Conservation (phyloP, 257 asterid species). For the Salvia miltiorrhiza region DNA sequence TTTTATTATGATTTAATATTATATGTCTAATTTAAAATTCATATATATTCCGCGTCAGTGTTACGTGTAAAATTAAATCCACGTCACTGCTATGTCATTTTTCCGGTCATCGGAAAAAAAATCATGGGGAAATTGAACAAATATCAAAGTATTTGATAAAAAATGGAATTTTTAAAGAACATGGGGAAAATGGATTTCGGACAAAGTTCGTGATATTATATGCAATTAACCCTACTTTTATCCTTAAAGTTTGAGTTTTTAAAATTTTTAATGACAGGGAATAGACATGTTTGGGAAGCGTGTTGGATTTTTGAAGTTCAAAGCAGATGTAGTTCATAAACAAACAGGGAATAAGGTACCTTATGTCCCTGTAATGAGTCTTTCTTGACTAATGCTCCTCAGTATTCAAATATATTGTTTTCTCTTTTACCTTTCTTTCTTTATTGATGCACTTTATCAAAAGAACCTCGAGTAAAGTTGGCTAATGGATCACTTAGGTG, state of each 20-base stretch:
- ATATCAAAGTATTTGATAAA: no score
- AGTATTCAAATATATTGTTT: background rate
- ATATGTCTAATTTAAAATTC: no score
- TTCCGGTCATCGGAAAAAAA: no score
- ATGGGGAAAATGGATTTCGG: no score
- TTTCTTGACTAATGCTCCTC: conserved; percentile 2
- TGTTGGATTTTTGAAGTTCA: conserved; percentile 88
- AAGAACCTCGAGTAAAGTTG: background rate
- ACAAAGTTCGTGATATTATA: no score
- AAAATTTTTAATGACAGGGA: conserved; percentile 44
- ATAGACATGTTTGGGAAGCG: conserved; percentile 96
- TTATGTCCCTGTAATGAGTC: conserved; percentile 1
- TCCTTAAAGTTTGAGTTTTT: conserved; percentile 10
- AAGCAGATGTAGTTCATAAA: conserved; percentile 76
- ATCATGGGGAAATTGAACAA: no score
- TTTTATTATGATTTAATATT: no score
- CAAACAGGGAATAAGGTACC: conserved; percentile 70
- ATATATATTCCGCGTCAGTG: no score
- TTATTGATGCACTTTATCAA: background rate
- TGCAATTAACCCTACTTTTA: no score
- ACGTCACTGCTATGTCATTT: no score
- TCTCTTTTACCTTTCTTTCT: background rate
- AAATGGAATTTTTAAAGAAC: no score
- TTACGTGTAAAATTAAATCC: no score
- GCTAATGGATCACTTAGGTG: background rate